Percentiles rank a stretch among this genome's conserved stretches.
phyloP scores from a whole-genome alignment of 148 eudicot species.

The Chenopodium suecicum region DNA sequence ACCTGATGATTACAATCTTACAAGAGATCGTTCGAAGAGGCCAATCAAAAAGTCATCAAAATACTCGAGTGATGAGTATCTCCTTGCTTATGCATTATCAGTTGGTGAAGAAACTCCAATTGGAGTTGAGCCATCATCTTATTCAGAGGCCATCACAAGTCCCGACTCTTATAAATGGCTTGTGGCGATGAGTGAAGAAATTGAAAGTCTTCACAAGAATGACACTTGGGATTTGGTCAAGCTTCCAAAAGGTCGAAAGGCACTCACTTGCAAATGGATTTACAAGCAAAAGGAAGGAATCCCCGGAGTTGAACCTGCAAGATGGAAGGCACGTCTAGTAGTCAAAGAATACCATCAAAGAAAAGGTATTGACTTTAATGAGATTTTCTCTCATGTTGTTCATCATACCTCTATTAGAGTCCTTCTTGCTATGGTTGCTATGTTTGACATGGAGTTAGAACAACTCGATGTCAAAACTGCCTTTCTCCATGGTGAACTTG shows the following conservation, averaged over 20 bases:
- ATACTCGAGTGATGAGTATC: too few relatives aligned
- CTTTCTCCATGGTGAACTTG: too few relatives aligned
- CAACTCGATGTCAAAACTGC: too few relatives aligned
- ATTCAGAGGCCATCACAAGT: background rate
- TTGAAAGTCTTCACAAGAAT: background rate
- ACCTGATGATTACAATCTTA: background rate
- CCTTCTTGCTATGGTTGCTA: background rate
- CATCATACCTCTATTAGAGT: background rate
- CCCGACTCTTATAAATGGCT: background rate
- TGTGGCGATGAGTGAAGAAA: background rate
- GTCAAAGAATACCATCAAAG: background rate
- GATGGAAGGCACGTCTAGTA: background rate
- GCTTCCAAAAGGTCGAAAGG: background rate
- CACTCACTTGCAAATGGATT: background rate
- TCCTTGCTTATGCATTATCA: background rate
- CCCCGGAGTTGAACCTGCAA: background rate
- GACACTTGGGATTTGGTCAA: background rate
- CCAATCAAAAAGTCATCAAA: background rate
- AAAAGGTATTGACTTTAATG: conserved; percentile 8
- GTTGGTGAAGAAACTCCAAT: background rate
- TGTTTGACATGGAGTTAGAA: background rate
- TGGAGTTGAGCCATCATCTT: background rate
- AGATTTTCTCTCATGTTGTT: background rate
- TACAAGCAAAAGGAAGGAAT: background rate
- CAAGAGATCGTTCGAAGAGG: background rate